Evolutionary conservation across 2,329 filamentous ascomycete genomes (phyloP).

Genomic region (Trematosphaeria pertusa): DNA sequence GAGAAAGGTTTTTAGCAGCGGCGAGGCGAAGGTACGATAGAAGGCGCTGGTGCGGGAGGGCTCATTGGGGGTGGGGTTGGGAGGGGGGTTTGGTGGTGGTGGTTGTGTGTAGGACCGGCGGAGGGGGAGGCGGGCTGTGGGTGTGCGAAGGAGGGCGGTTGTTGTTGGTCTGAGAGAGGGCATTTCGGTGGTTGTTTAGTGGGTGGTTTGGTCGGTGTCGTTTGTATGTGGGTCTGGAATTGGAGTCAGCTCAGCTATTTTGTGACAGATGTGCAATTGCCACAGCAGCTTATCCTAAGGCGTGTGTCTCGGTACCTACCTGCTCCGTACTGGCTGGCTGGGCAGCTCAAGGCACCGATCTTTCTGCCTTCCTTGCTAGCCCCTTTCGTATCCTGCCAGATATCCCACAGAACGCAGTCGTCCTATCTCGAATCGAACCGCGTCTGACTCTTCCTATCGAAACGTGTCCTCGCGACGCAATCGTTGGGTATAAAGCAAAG

Average conservation of each 20-base stretch:
- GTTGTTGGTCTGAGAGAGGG: neutral
- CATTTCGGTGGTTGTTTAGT: neutral
- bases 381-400: neutral
- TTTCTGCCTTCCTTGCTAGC: neutral
- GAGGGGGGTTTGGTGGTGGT: slow-evolving; percentile 12
- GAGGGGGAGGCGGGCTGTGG: neutral
- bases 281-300: neutral
- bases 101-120: slow-evolving; percentile 2
- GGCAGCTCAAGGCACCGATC: neutral
- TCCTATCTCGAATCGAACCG: neutral
- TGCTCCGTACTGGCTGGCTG: neutral
- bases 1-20: slow-evolving; percentile 75
- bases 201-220: no score
- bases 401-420: neutral
- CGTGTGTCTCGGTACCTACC: neutral
- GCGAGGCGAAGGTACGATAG: slow-evolving; percentile 77
- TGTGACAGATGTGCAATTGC: neutral
- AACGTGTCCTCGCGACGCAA: neutral
- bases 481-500: slow-evolving; percentile 10
- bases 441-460: neutral
- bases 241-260: no score
- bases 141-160: neutral
- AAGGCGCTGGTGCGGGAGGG: slow-evolving; percentile 58
- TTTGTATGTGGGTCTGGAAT: no score
- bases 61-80: slow-evolving; percentile 10